A percentile compares a stretch with the other conserved stretches of the same genome.
Evolutionary conservation across 108 stramenopile genomes (phyloP).

Genomic region (Conticribra weissflogii): DNA sequence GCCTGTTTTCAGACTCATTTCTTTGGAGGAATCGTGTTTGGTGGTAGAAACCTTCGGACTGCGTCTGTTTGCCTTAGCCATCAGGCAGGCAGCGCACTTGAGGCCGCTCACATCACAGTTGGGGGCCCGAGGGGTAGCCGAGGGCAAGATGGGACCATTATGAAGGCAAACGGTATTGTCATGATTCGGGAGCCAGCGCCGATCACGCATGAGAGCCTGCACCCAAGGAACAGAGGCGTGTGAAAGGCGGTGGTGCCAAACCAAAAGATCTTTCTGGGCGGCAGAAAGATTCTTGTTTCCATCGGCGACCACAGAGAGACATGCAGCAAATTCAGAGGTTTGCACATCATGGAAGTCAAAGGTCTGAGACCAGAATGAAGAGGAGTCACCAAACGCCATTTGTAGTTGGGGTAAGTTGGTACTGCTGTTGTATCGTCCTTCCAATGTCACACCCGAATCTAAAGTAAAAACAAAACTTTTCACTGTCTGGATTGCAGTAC

Average conservation of each 20-base stretch:
- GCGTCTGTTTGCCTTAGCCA: neutral
- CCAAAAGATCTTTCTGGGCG: conserved; percentile 51
- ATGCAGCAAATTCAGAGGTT: neutral
- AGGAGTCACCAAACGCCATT: neutral
- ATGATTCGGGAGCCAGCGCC: conserved; percentile 30
- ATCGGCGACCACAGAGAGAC: neutral
- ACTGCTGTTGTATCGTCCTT: neutral
- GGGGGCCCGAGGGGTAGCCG: neutral
- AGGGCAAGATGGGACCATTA: conserved; percentile 2
- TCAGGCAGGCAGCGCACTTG: neutral
- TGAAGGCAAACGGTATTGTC: neutral
- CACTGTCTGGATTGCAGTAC: neutral
- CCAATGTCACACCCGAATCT: neutral
- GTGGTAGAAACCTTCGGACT: neutral
- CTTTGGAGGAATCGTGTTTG: neutral
- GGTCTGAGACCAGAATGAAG: conserved; percentile 13
- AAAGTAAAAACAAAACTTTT: neutral
- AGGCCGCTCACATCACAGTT: neutral
- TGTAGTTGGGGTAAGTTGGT: conserved; percentile 1
- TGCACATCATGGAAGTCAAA: conserved; percentile 3
- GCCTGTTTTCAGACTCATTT: neutral
- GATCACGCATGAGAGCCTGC: neutral
- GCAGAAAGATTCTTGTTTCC: conserved; percentile 50
- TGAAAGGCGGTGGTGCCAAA: conserved; percentile 41
- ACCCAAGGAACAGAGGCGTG: conserved; percentile 6